Percentiles rank a stretch among this genome's conserved stretches.
Evolutionary conservation across 2,329 filamentous ascomycete genomes (phyloP).

Genomic region (Aspergillus pseudoviridinutans): DNA sequence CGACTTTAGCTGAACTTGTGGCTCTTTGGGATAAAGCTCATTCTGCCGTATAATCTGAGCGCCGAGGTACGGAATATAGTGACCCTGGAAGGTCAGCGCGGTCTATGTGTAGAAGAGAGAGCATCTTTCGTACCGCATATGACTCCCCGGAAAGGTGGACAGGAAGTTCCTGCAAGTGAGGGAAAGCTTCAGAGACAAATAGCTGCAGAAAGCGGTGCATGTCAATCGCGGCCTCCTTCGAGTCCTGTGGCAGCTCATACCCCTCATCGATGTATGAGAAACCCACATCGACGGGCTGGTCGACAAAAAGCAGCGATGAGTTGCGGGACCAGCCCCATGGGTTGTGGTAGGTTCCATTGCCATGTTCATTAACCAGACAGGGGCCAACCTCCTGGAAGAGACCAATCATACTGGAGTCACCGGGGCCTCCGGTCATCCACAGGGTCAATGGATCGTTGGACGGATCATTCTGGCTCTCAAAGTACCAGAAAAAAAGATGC

Average conservation of each 20-base stretch:
- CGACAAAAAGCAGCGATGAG: constrained; percentile 24
- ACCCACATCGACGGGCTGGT: constrained; percentile 24
- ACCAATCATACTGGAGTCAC: constrained; percentile 17
- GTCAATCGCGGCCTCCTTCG: constrained; percentile 45
- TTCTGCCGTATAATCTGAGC: constrained; percentile 46
- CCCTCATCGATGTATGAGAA: constrained; percentile 23
- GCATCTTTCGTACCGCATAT: constrained; percentile 35
- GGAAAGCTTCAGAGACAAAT: constrained; percentile 46
- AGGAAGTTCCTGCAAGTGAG: constrained; percentile 33
- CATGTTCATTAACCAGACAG: constrained; percentile 14
- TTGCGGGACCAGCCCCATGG: constrained; percentile 20
- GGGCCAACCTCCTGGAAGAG: constrained; percentile 15
- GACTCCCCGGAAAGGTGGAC: constrained; percentile 49
- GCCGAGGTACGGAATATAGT: constrained; percentile 46
- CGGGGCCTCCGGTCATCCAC: constrained; percentile 22
- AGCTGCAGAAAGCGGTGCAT: constrained; percentile 50
- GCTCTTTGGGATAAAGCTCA: constrained; percentile 31
- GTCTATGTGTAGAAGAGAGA: neutral
- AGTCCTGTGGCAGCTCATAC: constrained; percentile 18
- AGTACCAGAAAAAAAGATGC: constrained; percentile 20
- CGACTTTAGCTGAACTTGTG: constrained; percentile 43
- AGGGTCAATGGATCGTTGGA: constrained; percentile 18
- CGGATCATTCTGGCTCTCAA: constrained; percentile 22
- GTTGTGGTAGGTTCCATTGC: constrained; percentile 20
- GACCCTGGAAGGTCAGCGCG: constrained; percentile 30